Conservation (phyloP, 306 rosid species). For the Acacia crassicarpa region DNA sequence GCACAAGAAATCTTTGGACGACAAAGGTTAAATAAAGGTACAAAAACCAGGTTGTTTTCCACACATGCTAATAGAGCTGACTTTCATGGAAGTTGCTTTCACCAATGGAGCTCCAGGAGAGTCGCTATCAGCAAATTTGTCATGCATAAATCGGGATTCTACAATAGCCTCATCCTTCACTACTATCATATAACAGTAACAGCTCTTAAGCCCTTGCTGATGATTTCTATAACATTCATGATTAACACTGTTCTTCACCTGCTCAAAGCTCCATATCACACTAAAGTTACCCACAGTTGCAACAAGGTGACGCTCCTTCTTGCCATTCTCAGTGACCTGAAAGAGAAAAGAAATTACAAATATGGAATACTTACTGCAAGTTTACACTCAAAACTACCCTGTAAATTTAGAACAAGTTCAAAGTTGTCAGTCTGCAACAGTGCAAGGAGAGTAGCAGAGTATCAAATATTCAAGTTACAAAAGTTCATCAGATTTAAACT, state of each 20-base stretch:
- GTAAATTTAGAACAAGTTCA: background rate
- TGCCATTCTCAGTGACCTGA: constrained; percentile 92
- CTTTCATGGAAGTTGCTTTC: constrained; percentile 35
- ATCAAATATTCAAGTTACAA: background rate
- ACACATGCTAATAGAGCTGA: constrained; percentile 84
- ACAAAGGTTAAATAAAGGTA: background rate
- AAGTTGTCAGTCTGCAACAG: background rate
- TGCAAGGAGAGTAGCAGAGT: background rate
- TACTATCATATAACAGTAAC: background rate
- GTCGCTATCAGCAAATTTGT: background rate
- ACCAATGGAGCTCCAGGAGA: background rate
- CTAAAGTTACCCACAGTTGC: constrained; percentile 92
- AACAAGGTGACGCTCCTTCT: constrained; percentile 86
- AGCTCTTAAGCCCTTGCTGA: background rate
- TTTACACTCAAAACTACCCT: background rate
- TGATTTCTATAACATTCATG: background rate
- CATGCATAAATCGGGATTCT: background rate
- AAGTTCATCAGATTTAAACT: background rate
- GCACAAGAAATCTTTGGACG: background rate
- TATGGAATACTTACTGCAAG: background rate
- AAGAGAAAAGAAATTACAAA: constrained; percentile 34
- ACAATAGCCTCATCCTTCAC: background rate
- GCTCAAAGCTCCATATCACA: constrained; percentile 94
- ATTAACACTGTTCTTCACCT: constrained; percentile 52
- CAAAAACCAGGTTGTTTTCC: constrained; percentile 47